A percentile compares a stretch with the other conserved stretches of the same genome.
phyloP scores from a whole-genome alignment of 2,329 filamentous ascomycete species.

The Didymella segeticola region DNA sequence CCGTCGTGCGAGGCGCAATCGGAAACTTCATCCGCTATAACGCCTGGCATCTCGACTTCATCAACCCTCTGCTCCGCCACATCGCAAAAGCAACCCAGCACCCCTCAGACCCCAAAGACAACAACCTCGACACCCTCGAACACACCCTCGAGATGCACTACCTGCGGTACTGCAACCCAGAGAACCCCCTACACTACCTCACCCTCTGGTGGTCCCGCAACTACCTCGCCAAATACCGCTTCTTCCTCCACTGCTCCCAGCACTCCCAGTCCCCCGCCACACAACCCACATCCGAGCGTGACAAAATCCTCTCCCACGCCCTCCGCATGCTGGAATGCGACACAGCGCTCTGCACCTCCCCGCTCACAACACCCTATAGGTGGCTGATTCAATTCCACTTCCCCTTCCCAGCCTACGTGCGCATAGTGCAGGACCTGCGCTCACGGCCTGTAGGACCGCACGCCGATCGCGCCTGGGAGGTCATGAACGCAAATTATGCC shows the following conservation, averaged over 20 bases:
- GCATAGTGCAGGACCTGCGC: slow-evolving; percentile 53
- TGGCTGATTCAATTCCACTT: slow-evolving; percentile 57
- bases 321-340: slow-evolving; percentile 55
- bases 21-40: slow-evolving; percentile 51
- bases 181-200: slow-evolving; percentile 51
- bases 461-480: slow-evolving; percentile 51
- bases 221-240: slow-evolving; percentile 56
- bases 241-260: slow-evolving; percentile 58
- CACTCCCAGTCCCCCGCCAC: slow-evolving; percentile 16
- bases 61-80: slow-evolving; percentile 51
- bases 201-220: slow-evolving; percentile 55
- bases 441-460: slow-evolving; percentile 45
- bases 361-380: slow-evolving; percentile 49
- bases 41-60: slow-evolving; percentile 56
- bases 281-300: slow-evolving; percentile 31
- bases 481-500: slow-evolving; percentile 56
- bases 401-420: slow-evolving; percentile 58
- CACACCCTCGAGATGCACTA: slow-evolving; percentile 50
- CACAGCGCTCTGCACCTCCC: slow-evolving; percentile 53
- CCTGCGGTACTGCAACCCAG: slow-evolving; percentile 39
- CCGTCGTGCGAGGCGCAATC: slow-evolving; percentile 58
- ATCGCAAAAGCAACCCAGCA: slow-evolving; percentile 40
- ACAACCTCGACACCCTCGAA: slow-evolving; percentile 46
- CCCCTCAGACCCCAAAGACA: slow-evolving; percentile 19
- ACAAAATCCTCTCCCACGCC: slow-evolving; percentile 41